Evolutionary conservation across 345 rosid genomes (phyloP).

Genomic region (Clausena lansium): DNA sequence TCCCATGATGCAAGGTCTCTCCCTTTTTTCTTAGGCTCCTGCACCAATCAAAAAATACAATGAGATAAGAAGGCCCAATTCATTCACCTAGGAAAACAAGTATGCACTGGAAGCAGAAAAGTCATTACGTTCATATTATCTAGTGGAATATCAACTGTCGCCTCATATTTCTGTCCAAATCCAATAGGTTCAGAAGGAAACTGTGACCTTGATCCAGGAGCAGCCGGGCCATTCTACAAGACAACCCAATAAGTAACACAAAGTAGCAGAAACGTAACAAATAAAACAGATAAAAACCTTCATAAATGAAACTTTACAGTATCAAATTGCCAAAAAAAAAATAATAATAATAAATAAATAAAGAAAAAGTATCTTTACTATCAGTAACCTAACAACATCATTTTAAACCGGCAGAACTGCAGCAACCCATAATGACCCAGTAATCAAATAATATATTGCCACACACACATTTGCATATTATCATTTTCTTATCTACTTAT

Average conservation of each 20-base stretch:
- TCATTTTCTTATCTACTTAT: not conserved
- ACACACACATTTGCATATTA: not conserved
- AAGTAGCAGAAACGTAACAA: not conserved
- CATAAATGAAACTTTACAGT: not conserved
- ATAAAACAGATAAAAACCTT: not conserved
- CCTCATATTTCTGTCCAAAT: conserved; percentile 68
- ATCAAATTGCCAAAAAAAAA: not conserved
- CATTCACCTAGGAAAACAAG: not conserved
- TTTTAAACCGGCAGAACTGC: not conserved
- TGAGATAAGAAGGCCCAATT: conserved; percentile 8
- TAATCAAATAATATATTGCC: too few relatives aligned
- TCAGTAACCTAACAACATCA: not conserved
- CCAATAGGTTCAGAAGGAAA: conserved; percentile 56
- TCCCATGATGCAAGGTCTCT: conserved; percentile 88
- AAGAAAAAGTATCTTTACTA: not conserved
- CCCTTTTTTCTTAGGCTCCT: conserved; percentile 71
- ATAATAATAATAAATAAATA: too few relatives aligned
- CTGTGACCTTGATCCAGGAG: conserved; percentile 52
- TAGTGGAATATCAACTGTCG: conserved; percentile 87
- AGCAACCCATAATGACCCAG: not conserved
- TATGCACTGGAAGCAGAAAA: not conserved
- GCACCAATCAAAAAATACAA: conserved; percentile 19
- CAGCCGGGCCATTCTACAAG: conserved; percentile 58
- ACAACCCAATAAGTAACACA: not conserved
- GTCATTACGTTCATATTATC: conserved; percentile 69